phyloP scores from a whole-genome alignment of 176 grass and related monocot species.

The Carex myosuroides region DNA sequence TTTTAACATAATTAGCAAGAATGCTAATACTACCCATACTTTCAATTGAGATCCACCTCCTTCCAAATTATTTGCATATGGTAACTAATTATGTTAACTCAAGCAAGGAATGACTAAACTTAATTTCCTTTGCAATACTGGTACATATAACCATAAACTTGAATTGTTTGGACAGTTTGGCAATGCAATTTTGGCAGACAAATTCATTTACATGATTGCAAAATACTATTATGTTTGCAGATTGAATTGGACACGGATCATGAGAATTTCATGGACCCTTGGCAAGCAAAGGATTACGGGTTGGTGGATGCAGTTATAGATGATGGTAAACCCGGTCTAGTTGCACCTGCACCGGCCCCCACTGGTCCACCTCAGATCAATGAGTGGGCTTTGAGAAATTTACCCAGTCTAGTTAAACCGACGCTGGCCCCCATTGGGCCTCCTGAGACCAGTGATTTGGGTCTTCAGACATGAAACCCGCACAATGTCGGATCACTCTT shows the following conservation, averaged over 20 bases:
- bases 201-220: background rate
- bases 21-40: background rate
- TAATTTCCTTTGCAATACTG: background rate
- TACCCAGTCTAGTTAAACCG: constrained; percentile 52
- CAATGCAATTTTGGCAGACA: background rate
- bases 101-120: background rate
- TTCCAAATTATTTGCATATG: background rate
- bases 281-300: constrained; percentile 93
- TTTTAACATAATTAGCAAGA: background rate
- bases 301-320: constrained; percentile 69
- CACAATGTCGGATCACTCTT: background rate
- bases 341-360: constrained; percentile 63
- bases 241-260: constrained; percentile 70
- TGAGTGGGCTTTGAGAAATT: background rate
- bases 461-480: background rate
- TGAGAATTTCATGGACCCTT: constrained; percentile 95
- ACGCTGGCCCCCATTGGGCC: constrained; percentile 50
- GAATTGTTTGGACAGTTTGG: background rate
- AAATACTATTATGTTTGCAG: constrained; percentile 33
- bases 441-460: constrained; percentile 41
- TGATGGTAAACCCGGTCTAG: constrained; percentile 66
- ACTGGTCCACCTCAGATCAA: constrained; percentile 60
- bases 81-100: background rate
- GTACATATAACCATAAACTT: background rate
- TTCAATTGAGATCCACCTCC: background rate